A percentile compares a stretch with the other conserved stretches of the same genome.
Evolutionary conservation across 2,329 filamentous ascomycete genomes (phyloP).

Genomic region (Colletotrichum eleusines): DNA sequence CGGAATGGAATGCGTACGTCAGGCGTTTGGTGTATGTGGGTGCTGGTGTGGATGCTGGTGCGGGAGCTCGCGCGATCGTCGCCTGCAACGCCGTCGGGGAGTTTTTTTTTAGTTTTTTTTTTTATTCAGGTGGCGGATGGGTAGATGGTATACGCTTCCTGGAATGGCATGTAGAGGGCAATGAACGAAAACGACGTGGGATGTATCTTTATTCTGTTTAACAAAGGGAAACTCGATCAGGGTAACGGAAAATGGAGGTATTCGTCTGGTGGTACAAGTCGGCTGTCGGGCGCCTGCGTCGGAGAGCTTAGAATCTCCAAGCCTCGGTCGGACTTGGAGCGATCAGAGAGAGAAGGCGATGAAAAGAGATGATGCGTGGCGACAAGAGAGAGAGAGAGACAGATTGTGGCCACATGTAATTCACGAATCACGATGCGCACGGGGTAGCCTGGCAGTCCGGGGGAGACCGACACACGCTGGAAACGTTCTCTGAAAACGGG

Average conservation of each 20-base stretch:
- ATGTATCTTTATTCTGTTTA: neutral
- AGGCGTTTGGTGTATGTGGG: constrained; percentile 13
- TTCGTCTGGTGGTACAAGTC: neutral
- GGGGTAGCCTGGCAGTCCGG: constrained; percentile 17
- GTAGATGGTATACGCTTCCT: neutral
- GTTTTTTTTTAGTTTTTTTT: no score
- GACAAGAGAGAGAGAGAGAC: constrained; percentile 6
- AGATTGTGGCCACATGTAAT: constrained; percentile 11
- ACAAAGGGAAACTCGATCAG: neutral
- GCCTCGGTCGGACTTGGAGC: neutral
- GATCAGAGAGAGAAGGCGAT: neutral
- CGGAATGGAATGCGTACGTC: constrained; percentile 36
- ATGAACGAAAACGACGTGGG: neutral
- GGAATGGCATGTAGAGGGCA: neutral
- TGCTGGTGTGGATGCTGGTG: no score
- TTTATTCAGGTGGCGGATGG: constrained; percentile 10
- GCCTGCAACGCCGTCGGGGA: constrained; percentile 21
- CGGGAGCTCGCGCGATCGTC: constrained; percentile 34
- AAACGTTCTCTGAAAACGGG: constrained; percentile 20
- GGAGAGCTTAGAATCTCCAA: constrained; percentile 8
- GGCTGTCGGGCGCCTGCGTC: constrained; percentile 24
- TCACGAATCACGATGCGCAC: constrained; percentile 38
- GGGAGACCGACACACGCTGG: constrained; percentile 2
- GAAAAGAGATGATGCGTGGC: constrained; percentile 40
- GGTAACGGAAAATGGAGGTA: neutral